A percentile compares a stretch with the other conserved stretches of the same genome.
Evolutionary conservation across 345 rosid genomes (phyloP).

Genomic region (Zanthoxylum bungeanum): DNA sequence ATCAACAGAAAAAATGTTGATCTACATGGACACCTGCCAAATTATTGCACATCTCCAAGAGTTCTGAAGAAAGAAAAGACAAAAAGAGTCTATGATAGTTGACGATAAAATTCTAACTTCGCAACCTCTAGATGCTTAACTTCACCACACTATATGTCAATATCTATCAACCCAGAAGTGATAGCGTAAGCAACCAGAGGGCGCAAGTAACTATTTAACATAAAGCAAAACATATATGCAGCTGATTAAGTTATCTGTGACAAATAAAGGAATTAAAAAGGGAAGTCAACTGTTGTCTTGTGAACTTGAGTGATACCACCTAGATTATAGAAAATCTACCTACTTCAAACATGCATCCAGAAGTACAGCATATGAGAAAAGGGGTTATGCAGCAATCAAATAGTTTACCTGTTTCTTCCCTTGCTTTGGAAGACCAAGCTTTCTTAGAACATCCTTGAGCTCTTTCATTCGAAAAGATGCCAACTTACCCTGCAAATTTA

Average conservation of each 20-base stretch:
- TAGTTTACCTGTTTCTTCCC: slow-evolving; percentile 39
- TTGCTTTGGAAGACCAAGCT: slow-evolving; percentile 35
- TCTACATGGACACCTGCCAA: slow-evolving; percentile 1
- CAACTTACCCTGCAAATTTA: slow-evolving; percentile 30
- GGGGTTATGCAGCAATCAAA: not conserved
- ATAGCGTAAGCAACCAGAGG: too few relatives aligned
- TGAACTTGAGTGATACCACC: not conserved
- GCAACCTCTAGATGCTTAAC: not conserved
- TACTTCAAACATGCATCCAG: not conserved
- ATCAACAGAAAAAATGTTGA: not conserved
- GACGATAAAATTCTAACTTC: not conserved
- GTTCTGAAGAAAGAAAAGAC: not conserved
- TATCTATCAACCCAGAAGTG: not conserved
- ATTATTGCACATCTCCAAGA: not conserved
- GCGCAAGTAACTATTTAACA: not conserved
- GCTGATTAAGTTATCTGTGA: not conserved
- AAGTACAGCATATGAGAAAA: not conserved
- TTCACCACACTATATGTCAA: not conserved
- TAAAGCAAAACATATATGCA: not conserved
- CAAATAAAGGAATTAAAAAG: not conserved
- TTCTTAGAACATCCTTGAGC: slow-evolving; percentile 36
- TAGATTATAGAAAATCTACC: not conserved
- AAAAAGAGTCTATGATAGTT: not conserved
- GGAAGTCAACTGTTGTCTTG: not conserved
- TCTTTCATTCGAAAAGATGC: slow-evolving; percentile 35